Evolutionary conservation across 2,329 filamentous ascomycete species (phyloP).

Genomic region (Sporothrix mexicana): DNA sequence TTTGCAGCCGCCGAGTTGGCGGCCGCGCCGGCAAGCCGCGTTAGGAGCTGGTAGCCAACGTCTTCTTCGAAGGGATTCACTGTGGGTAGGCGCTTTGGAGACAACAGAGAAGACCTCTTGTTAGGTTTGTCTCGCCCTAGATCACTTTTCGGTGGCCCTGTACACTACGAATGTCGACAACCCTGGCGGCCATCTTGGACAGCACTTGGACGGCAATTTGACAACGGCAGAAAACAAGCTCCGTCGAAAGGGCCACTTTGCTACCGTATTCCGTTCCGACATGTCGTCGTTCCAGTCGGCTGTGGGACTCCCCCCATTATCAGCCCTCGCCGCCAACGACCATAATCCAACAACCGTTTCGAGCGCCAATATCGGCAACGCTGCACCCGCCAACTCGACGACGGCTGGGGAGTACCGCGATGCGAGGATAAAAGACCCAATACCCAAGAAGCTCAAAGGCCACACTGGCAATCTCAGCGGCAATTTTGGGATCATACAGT

Average conservation of each 20-base stretch:
- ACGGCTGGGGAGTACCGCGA: conserved; percentile 44
- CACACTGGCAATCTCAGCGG: conserved; percentile 62
- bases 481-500: conserved; percentile 69
- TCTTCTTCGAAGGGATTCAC: no score
- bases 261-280: neutral
- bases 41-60: neutral
- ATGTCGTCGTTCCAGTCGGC: conserved; percentile 35
- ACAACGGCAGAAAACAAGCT: neutral
- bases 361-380: neutral
- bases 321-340: conserved; percentile 33
- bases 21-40: conserved; percentile 30
- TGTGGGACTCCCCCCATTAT: conserved; percentile 36
- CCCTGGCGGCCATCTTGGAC: neutral
- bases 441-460: conserved; percentile 67
- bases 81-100: neutral
- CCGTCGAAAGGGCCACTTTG: neutral
- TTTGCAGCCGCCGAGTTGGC: conserved; percentile 35
- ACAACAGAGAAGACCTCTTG: neutral
- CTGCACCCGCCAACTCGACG: neutral
- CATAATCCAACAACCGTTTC: conserved; percentile 20
- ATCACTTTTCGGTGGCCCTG: neutral
- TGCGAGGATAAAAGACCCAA: conserved; percentile 61
- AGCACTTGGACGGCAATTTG: neutral
- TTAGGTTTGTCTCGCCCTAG: no score
- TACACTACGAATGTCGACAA: conserved; percentile 7